phyloP scores from a whole-genome alignment of 192 early-diverging fungal genomes.

The Linderina pennispora region DNA sequence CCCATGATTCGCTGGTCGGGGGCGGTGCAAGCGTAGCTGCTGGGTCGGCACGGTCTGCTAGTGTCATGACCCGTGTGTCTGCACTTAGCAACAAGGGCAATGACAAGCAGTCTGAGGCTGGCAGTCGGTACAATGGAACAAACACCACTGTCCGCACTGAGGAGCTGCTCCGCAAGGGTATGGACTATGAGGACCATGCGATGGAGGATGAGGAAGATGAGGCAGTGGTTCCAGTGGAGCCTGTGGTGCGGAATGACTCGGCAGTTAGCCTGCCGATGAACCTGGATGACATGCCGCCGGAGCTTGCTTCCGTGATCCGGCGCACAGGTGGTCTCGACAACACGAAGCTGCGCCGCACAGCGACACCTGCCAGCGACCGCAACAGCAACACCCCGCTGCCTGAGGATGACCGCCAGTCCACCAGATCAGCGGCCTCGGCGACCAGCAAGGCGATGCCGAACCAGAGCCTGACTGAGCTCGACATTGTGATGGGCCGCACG shows the following conservation, averaged over 20 bases:
- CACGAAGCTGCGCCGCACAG: constrained; percentile 20
- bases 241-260: constrained; percentile 17
- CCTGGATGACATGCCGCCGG: constrained; percentile 36
- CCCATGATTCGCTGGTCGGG: constrained; percentile 37
- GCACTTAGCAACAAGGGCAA: constrained; percentile 21
- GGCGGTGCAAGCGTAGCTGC: constrained; percentile 18
- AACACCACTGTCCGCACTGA: constrained; percentile 43
- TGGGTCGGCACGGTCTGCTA: constrained; percentile 32
- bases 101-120: constrained; percentile 15
- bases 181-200: constrained; percentile 33
- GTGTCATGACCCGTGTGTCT: constrained; percentile 35
- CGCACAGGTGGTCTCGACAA: constrained; percentile 39
- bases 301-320: constrained; percentile 37
- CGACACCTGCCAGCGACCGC: constrained; percentile 3
- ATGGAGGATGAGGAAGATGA: constrained; percentile 18
- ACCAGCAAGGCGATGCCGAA: neutral
- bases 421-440: neutral
- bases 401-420: neutral
- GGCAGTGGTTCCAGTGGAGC: constrained; percentile 30
- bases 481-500: constrained; percentile 45
- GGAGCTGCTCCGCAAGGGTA: constrained; percentile 29
- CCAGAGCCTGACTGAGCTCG: constrained; percentile 39
- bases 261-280: constrained; percentile 35
- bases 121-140: constrained; percentile 26
- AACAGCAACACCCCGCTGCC: neutral